These are phyloP conservation scores for Cinnamomum micranthum DNA, from an alignment of 164 flowering plant species.

Conservation along the genomic window DNA sequence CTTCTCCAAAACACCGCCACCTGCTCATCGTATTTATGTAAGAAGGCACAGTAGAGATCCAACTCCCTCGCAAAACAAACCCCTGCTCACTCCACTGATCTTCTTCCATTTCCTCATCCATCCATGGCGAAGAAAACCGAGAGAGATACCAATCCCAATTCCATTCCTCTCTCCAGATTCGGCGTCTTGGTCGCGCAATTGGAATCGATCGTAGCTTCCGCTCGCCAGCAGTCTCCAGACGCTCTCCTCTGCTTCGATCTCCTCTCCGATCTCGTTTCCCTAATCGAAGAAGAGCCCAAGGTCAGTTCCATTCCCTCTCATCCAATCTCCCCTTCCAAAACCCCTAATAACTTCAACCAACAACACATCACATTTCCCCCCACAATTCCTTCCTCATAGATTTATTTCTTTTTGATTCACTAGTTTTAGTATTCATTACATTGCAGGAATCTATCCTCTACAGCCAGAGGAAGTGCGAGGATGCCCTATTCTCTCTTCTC, in stretches of 20 bases:
- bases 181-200: conserved; percentile 92
- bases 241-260: conserved; percentile 94
- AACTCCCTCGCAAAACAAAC: no score
- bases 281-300: conserved; percentile 90
- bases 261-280: conserved; percentile 89
- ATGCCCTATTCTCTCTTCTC: conserved; percentile 78
- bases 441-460: conserved; percentile 74
- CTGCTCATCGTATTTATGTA: no score
- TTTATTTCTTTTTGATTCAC: neutral
- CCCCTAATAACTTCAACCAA: neutral
- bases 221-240: conserved; percentile 82
- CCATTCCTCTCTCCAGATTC: conserved; percentile 79
- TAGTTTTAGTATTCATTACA: neutral
- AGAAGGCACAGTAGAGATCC: no score
- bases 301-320: conserved; percentile 23
- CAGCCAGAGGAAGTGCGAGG: conserved; percentile 98
- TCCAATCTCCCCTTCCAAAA: neutral
- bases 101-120: neutral
- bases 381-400: neutral
- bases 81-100: neutral
- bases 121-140: conserved; percentile 61
- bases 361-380: neutral
- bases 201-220: conserved; percentile 90
- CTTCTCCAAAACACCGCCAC: no score
- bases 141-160: conserved; percentile 27